Base-by-base conservation (phyloP, 176 grass and related monocot genomes). In the Zea luxurians region DNA sequence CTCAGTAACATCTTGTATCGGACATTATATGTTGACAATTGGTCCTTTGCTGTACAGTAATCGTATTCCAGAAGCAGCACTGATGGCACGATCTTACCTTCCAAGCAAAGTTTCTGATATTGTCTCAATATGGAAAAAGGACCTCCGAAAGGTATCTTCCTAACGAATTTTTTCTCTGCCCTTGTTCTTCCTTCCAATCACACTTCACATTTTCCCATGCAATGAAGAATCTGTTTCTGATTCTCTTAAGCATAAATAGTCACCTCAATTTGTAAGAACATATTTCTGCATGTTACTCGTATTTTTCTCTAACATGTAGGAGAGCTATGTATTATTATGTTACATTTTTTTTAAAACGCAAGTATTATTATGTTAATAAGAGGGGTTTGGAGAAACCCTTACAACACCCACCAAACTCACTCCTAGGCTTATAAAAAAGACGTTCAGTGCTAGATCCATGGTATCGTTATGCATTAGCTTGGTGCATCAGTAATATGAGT, bases 31-130 rank as follows among this genome's bases (percentile, higher is more conserved):
- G 48, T 59, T 74, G 16, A 85, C 12, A 38, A 67, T 79, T 3
- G 10, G 20, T 13, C 27, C 37, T 76, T 87, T 1, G 17, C 9
- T 42, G 37, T 82, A 55, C 85, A 97, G 88, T 61, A 90, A 97
- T 15, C 93, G 90, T 34, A 93, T 97, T 50, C 90, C 93, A 7
- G 93, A 97, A 78, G 93, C 93, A 82, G 90, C 93, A 84, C 68
- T 97, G 57, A 93, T 97, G 90, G 88, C 93, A 72, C 57, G 93
- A 63, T 97, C 90, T 9, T 93, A 97, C 83, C 88, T 97, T 71
- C 93, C 93, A 61, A 90, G 93, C 80, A 97, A 97, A 84, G 93
- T 97, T 36, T 70, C 90, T 77, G 85, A 97, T 57, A 97, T 97
- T 62, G 80, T 90, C 37, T 61, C 83, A 48, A 35, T 78, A 79